Base-by-base conservation (phyloP, 345 rosid species). In the Garcia nutans region DNA sequence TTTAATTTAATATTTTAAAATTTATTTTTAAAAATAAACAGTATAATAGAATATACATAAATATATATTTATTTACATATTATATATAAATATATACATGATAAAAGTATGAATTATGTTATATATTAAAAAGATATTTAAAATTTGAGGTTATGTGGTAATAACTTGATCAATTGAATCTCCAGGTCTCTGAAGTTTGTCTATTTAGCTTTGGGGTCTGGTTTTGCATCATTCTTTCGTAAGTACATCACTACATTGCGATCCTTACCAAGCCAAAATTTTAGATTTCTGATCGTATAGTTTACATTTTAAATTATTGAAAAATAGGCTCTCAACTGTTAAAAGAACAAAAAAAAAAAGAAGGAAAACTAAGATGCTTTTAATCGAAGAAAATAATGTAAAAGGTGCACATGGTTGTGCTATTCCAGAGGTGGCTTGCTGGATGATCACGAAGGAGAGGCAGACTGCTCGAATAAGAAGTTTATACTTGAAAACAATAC, bases 141-240 rank as follows among this genome's bases (percentile, higher is more conserved):
- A n/a, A n/a, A n/a, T n/a, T n/a, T n/a, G 44, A 26, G 11, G 33
- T 17, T 24, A n/a, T 42, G 70, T 66, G 26, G 15, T 52, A 16
- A 7, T 28, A 10, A 22, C 6, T 50, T 47, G 8, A 8, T 13
- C 2, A 13, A 41, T 16, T 23, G 49, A 10, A 59, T 61, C 26
- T 61, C 26, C 58, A 76, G 79, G 79, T 45, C 73, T 67, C 17
- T 76, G n/a, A 49, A 59, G 73, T 76, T 10, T 76, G 58, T 76
- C 13, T 76, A 76, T 63, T 45, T 76, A 67, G 79, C 66, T 24
- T 50, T 76, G 1, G 79, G 79, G 22, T 28, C 74, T 17, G 58
- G 44, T 41, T 20, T 70, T 59, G 55, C 79, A 31, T 44, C 76
- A 65, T 77, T 78, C 44, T 41, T 81, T 52, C 78, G 84, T 81